These are phyloP conservation scores for Puccinia hordei DNA, from an alignment of 1,284 basidiomycete species.

Conservation along the genomic window DNA sequence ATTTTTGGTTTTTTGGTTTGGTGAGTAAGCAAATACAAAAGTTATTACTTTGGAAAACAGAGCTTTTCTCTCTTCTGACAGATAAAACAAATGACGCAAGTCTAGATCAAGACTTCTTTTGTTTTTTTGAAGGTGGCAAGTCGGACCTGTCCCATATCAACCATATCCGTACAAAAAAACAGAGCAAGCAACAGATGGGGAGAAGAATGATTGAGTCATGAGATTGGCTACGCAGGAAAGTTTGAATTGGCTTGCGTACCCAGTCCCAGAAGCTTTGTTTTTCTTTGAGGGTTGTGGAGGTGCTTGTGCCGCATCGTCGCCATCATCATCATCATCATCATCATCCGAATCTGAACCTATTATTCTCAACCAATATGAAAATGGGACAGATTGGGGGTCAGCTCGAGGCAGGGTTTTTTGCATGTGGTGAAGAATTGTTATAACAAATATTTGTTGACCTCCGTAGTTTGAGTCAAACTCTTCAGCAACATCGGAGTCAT, in stretches of 20 bases:
- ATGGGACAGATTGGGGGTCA: too few relatives aligned
- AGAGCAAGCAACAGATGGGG: not conserved
- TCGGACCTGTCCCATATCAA: not conserved
- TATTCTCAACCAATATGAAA: not conserved
- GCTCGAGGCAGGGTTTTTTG: too few relatives aligned
- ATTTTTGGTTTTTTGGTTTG: too few relatives aligned
- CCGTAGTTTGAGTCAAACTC: conserved; percentile 49
- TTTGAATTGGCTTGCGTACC: not conserved
- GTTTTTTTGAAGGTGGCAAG: conserved; percentile 20
- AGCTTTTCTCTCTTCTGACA: too few relatives aligned
- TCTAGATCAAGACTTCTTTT: conserved; percentile 14
- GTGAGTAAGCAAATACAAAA: too few relatives aligned
- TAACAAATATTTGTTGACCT: conserved; percentile 26
- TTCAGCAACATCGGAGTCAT: conserved; percentile 46
- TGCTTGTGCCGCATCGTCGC: not conserved
- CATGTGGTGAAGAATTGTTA: too few relatives aligned
- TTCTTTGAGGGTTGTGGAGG: not conserved
- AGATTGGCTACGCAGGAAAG: not conserved
- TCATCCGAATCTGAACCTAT: conserved; percentile 14
- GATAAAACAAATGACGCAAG: too few relatives aligned
- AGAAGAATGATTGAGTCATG: not conserved
- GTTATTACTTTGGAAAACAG: too few relatives aligned
- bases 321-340: not conserved
- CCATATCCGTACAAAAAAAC: not conserved
- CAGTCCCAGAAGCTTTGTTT: conserved; percentile 15